Percentiles rank a stretch among this genome's conserved stretches.
These are phyloP conservation scores for Thelephora terrestris DNA, from an alignment of 1,284 basidiomycete species.

Conservation along the genomic window DNA sequence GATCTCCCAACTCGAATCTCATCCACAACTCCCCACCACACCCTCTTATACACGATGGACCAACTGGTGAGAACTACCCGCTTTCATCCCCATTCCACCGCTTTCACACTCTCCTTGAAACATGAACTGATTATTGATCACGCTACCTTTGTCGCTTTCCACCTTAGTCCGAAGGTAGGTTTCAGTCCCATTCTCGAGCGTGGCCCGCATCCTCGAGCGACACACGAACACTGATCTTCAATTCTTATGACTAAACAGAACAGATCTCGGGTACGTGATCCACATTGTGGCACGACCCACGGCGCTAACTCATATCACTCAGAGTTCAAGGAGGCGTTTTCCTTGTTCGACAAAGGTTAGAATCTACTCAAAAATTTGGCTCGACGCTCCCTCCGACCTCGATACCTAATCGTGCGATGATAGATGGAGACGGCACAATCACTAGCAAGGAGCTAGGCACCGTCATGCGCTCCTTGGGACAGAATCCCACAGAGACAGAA, in stretches of 20 bases:
- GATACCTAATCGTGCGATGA: conserved; percentile 3
- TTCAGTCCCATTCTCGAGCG: not conserved
- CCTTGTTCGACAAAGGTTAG: conserved; percentile 86
- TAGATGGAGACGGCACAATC: conserved; percentile 96
- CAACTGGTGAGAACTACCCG: not conserved
- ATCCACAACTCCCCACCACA: conserved; percentile 7
- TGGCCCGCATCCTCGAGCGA: not conserved
- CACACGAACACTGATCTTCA: not conserved
- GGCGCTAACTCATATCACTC: conserved; percentile 13
- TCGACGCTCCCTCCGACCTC: conserved; percentile 6
- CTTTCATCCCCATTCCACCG: conserved; percentile 5
- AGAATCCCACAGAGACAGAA: conserved; percentile 95
- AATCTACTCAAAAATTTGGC: conserved; percentile 2
- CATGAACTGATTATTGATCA: conserved; percentile 65
- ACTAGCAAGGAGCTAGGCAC: conserved; percentile 93
- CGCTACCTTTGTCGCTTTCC: conserved; percentile 18
- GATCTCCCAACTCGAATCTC: no score
- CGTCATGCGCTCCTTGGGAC: conserved; percentile 94
- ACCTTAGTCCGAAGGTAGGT: conserved; percentile 56
- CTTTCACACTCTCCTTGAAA: conserved; percentile 5
- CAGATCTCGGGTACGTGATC: conserved; percentile 52
- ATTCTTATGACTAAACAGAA: conserved; percentile 27
- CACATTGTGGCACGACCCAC: conserved; percentile 10
- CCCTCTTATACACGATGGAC: conserved; percentile 1
- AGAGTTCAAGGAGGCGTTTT: conserved; percentile 90